A percentile compares a stretch with the other conserved stretches of the same genome.
These are phyloP conservation scores for Musa balbisiana DNA, from an alignment of 202 grass and related monocot species.

Conservation along the genomic window DNA sequence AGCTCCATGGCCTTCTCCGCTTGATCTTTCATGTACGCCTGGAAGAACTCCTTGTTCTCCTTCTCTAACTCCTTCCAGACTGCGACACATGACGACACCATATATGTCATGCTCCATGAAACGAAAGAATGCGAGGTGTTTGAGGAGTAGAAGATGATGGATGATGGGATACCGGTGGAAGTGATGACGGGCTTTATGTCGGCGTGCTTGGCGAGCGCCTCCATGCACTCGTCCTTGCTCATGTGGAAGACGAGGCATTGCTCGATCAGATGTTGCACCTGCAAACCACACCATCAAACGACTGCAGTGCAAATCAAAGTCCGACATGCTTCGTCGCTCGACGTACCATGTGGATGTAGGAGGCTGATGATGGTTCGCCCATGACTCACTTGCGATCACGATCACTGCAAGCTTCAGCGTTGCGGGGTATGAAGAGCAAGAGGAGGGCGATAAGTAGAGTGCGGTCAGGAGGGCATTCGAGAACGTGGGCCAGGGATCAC, in stretches of 20 bases:
- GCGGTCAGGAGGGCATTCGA: not conserved
- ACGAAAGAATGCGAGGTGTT: not conserved
- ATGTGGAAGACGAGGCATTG: conserved; percentile 81
- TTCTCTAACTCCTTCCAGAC: conserved; percentile 22
- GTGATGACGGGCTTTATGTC: conserved; percentile 73
- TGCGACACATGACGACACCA: not conserved
- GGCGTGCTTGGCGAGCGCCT: conserved; percentile 66
- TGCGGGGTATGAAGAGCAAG: too few relatives aligned
- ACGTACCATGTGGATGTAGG: conserved; percentile 75
- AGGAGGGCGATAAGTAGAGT: not conserved
- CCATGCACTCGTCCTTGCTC: conserved; percentile 79
- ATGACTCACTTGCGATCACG: conserved; percentile 27
- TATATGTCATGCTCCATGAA: not conserved
- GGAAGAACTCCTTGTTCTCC: conserved; percentile 25
- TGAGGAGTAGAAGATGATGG: too few relatives aligned
- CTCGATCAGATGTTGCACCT: conserved; percentile 97
- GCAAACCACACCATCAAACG: not conserved
- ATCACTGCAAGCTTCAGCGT: too few relatives aligned
- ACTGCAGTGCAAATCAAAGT: too few relatives aligned
- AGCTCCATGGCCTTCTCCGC: conserved; percentile 1
- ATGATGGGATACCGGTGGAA: conserved; percentile 42
- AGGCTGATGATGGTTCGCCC: conserved; percentile 64
- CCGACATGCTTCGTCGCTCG: not conserved
- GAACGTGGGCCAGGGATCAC: conserved; percentile 3
- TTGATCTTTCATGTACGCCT: not conserved